A percentile compares a stretch with the other conserved stretches of the same genome.
Conservation (phyloP, 441 rosid genomes). For the Gossypium schwendimanii region DNA sequence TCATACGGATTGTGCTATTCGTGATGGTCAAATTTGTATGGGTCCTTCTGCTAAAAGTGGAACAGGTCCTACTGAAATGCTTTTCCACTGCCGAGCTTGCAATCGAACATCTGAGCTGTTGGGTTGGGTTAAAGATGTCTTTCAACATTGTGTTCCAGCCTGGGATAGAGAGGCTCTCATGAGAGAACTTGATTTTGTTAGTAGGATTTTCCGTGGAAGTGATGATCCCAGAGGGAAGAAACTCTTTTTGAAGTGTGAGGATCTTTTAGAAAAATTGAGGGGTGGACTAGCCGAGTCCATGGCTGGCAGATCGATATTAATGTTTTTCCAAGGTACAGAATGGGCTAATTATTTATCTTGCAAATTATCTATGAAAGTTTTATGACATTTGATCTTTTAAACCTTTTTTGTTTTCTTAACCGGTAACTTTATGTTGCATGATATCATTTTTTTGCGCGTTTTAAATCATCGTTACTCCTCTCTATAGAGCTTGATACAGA, state of each 20-base stretch:
- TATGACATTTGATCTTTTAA: background rate
- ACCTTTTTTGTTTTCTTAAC: too few relatives aligned
- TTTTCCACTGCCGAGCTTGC: conserved; percentile 82
- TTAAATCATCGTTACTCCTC: conserved; percentile 6
- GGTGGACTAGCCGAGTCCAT: conserved; percentile 62
- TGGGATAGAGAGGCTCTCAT: conserved; percentile 82
- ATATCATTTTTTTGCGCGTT: too few relatives aligned
- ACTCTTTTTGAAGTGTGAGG: conserved; percentile 84
- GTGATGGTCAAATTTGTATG: conserved; percentile 75
- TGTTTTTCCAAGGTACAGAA: conserved; percentile 75
- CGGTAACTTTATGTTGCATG: too few relatives aligned
- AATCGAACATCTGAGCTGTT: conserved; percentile 84
- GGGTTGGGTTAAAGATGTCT: conserved; percentile 97
- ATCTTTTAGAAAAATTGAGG: conserved; percentile 73
- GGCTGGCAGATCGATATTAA: conserved; percentile 64
- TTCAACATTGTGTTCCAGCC: conserved; percentile 86
- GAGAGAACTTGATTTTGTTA: conserved; percentile 84
- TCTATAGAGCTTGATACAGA: conserved; percentile 71
- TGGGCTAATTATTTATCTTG: conserved; percentile 4
- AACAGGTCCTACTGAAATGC: conserved; percentile 70
- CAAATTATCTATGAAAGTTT: background rate
- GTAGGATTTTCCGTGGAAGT: conserved; percentile 87
- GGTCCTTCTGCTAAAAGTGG: conserved; percentile 68
- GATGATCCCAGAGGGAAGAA: conserved; percentile 85
- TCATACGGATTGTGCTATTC: conserved; percentile 93